Percentiles rank a stretch among this genome's conserved stretches.
These are phyloP conservation scores for Lentinus polychrous DNA, from an alignment of 1,284 basidiomycete species.

Conservation along the genomic window DNA sequence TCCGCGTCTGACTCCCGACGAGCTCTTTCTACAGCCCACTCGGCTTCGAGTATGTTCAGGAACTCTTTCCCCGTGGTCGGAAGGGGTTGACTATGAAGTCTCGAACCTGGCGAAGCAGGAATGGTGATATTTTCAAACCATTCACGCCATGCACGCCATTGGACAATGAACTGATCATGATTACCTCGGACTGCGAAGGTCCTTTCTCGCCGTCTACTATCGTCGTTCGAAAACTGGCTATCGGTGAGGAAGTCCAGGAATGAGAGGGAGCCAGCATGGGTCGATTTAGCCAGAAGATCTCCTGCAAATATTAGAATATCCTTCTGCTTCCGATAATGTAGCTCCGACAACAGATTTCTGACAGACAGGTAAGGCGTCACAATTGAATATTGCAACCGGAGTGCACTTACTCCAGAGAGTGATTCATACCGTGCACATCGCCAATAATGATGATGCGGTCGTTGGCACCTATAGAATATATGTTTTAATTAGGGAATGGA, in stretches of 20 bases:
- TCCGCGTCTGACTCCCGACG: slow-evolving; percentile 31
- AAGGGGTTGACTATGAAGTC: not conserved
- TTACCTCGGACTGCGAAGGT: slow-evolving; percentile 77
- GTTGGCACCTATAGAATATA: slow-evolving; percentile 37
- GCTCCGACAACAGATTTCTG: slow-evolving; percentile 55
- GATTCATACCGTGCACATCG: slow-evolving; percentile 79
- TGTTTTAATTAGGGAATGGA: slow-evolving; percentile 1
- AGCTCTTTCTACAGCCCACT: slow-evolving; percentile 31
- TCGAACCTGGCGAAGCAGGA: slow-evolving; percentile 7
- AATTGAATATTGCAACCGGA: not conserved
- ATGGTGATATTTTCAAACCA: slow-evolving; percentile 40
- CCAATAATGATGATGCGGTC: slow-evolving; percentile 68
- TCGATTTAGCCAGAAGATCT: slow-evolving; percentile 72
- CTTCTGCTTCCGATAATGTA: slow-evolving; percentile 49
- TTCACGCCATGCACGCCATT: slow-evolving; percentile 80
- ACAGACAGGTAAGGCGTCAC: not conserved
- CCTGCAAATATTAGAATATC: slow-evolving; percentile 78
- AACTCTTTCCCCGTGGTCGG: slow-evolving; percentile 43
- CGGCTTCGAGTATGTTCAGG: slow-evolving; percentile 38
- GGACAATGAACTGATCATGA: slow-evolving; percentile 82
- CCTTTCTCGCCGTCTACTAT: slow-evolving; percentile 10
- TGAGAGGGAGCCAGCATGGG: slow-evolving; percentile 49
- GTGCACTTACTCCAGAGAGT: slow-evolving; percentile 53
- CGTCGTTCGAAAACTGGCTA: not conserved
- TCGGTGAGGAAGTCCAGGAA: slow-evolving; percentile 45